A percentile compares a stretch with the other conserved stretches of the same genome.
phyloP scores from a whole-genome alignment of 306 rosid species.

The Fragaria ananassa region DNA sequence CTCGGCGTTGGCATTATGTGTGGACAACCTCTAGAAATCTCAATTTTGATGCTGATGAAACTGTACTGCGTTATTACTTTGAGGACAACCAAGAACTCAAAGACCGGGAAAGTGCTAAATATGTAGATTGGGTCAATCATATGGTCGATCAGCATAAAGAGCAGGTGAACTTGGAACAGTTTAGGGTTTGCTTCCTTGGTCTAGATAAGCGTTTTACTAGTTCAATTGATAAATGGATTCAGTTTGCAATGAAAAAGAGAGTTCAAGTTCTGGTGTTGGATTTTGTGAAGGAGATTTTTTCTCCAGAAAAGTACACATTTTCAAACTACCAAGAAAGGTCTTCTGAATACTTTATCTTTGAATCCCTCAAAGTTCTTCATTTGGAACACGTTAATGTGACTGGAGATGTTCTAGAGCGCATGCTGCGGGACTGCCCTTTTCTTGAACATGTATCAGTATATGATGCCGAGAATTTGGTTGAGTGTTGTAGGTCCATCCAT shows the following conservation, averaged over 20 bases:
- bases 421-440: neutral
- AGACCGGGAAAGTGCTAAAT: neutral
- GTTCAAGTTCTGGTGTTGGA: neutral
- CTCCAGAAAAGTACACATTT: neutral
- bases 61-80: neutral
- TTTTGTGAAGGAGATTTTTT: neutral
- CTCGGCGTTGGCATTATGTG: neutral
- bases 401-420: neutral
- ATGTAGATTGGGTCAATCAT: neutral
- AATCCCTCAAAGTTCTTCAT: neutral
- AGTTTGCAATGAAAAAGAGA: neutral
- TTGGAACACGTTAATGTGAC: neutral
- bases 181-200: neutral
- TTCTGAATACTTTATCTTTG: neutral
- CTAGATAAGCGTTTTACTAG: neutral
- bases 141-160: neutral
- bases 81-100: neutral
- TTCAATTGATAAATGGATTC: neutral
- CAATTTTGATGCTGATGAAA: neutral
- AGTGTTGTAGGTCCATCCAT: neutral
- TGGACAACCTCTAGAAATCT: neutral
- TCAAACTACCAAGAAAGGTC: neutral
- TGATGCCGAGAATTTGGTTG: neutral
- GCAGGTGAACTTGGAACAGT: neutral
- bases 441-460: neutral